Evolutionary conservation across 1,284 basidiomycete species (phyloP), one percentile per base, ranked within the genome.

Genomic region (Sutorius eximius): DNA sequence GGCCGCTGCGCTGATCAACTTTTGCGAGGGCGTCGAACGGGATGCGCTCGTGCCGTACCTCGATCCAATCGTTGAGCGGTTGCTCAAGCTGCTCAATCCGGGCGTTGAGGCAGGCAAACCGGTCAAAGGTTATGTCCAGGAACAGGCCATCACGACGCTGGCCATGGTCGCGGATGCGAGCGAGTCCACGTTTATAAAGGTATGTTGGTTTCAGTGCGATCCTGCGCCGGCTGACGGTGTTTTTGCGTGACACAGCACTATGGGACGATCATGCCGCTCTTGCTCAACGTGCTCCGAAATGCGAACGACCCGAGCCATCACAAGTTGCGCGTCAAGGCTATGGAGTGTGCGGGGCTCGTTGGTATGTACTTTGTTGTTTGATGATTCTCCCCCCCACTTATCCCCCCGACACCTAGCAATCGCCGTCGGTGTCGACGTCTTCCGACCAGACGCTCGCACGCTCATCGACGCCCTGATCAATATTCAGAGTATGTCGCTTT

Each of bases 141-240:
- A 93, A 67, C 91, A 93, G 65, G 87, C 85, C 1, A 82, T 95
- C 51, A 91, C 89, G 11, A 91, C 89, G 15, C 71, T 91, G 50
- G 90, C 90, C 3, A 91, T 91, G 84, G 87, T 93, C 2, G 90
- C 91, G 0, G 86, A 92, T 66, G 87, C 87, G 0, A 89, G 89
- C 59, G 87, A 90, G 69, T 75, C 73, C 2, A 85, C 83, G 2
- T 89, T 92, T 61, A 81, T 79, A 6, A 85, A 87, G 74, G 86
- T 83, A 60, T 16, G 56, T 12, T 37, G 6, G 47, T 38, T 3
- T 9, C 24, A 15, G 11, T 12, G 9, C 10, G 9, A 3, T 24
- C 2, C 11, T 22, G 5, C 8, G 7, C 15, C 6, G 1, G 16
- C 6, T 18, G 3, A 37, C 27, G n/a, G 29, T 12, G n/a, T 1